Base-by-base conservation (phyloP, 176 grass and related monocot genomes). In the Dendrocalamus sinicus region DNA sequence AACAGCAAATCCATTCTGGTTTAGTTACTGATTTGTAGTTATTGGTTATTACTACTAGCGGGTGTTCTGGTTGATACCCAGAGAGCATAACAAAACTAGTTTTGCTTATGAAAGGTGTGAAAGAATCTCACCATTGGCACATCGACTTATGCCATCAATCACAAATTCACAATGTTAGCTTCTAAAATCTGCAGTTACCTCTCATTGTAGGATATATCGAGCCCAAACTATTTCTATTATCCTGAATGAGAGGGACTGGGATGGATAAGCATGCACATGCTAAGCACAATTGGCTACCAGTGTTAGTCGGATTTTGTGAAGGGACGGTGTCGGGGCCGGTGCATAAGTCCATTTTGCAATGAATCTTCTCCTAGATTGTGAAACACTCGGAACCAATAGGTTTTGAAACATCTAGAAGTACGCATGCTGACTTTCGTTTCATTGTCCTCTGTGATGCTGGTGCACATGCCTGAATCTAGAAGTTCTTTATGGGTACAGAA, bases 361-460 rank as follows among this genome's bases (percentile, higher is more conserved):
- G 14, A 9, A 73, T 87, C 61, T 87, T 87, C 86, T 3, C 12
- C 66, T 70, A 60, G 41, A 83, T 72, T 53, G 80, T 71, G 73
- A 77, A 72, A 43, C 22, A 7, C 62, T 51, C 72, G 61, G 61
- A 82, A 48, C 28, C 4, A 0, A 30, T 51, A 40, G 37, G 67
- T 83, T 78, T 83, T 61, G 30, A 83, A 78, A 68, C 73, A 23
- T 88, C 86, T 77, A 77, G 80, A 88, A 88, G 15, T 7, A 77
- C 20, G 41, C 73, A 43, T 78, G 80, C 32, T 78, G 86, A 63
- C 86, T 88, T 61, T 44, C 53, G 40, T 50, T 82, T 70, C 20
- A 77, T 70, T 45, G 19, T 55, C 8, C 13, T 77, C 6, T 48
- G 11, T 39, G 19, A 41, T 11, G 59, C 39, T 30, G 58, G 22